Evolutionary conservation across 495 filamentous ascomycete genomes (phyloP), one percentile per base, ranked within the genome.

Genomic region (Cercophora samala): DNA sequence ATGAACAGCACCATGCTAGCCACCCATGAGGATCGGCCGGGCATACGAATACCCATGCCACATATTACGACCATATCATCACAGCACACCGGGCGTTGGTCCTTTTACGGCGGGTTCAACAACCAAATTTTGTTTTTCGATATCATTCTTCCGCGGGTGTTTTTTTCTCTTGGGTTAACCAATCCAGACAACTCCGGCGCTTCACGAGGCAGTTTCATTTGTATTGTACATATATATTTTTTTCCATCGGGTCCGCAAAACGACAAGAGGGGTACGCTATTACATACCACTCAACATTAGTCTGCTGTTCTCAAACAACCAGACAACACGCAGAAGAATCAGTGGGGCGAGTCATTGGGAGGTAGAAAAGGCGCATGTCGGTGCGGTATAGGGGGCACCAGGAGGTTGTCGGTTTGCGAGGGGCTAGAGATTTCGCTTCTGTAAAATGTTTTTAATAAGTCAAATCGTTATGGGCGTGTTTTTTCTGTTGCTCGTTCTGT

Each of bases 221-320:
- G 55, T 26, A 32, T 29, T 68, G 66, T 68, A 68, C 58, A 68
- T 68, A 68, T 55, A 68, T 63, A 68, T 68, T 56, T 56, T 24
- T n/a, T 17, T 59, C 37, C 53, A 29, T 29, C 26, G 32, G n/a
- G 60, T 64, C 26, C 15, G 54, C 13, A 62, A 19, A 62, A 46
- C 15, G 37, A 46, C 37, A 9, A 29, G 26, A 29, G 37, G 37
- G 37, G 37, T 11, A 46, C 3, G 37, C 11, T 5, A 29, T 17
- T 13, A 46, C 37, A 13, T 46, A 46, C 37, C 13, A 9, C 37
- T 17, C 15, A 46, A 46, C 37, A 46, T 9, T 9, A 46, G 15
- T 46, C 37, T 17, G 37, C 0, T 2, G 37, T 46, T 17, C 37
- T 17, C 37, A 17, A 46, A 46, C 15, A 46, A 11, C 37, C 37